Conservation (phyloP, 75 land plant genomes). For the Pinus taeda region DNA sequence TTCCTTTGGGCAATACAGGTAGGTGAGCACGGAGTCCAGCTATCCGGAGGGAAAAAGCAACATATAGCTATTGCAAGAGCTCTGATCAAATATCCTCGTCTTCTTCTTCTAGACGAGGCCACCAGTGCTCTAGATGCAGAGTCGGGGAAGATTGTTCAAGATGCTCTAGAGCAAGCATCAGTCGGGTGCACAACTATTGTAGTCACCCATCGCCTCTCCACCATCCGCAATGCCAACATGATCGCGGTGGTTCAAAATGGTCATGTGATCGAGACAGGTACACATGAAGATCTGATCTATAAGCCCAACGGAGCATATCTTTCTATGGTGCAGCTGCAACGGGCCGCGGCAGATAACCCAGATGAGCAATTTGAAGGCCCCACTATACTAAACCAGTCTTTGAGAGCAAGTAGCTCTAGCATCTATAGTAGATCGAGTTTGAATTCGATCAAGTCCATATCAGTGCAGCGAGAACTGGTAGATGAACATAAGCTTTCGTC, state of each 20-base stretch:
- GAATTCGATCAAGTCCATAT: neutral
- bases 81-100: slow-evolving; percentile 19
- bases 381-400: slow-evolving; percentile 17
- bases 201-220: slow-evolving; percentile 35
- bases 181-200: slow-evolving; percentile 34
- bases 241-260: slow-evolving; percentile 33
- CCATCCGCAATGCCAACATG: slow-evolving; percentile 24
- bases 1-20: too few species aligned
- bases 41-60: slow-evolving; percentile 39
- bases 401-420: neutral
- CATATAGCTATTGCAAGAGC: slow-evolving; percentile 34
- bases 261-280: slow-evolving; percentile 12
- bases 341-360: neutral
- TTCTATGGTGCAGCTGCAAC: slow-evolving; percentile 11
- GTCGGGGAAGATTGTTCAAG: slow-evolving; percentile 31
- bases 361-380: neutral
- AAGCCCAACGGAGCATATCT: slow-evolving; percentile 17
- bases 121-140: slow-evolving; percentile 36
- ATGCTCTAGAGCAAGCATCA: slow-evolving; percentile 19
- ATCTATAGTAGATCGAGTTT: slow-evolving; percentile 10
- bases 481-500: neutral
- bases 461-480: slow-evolving; percentile 1
- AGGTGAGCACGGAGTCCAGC: slow-evolving; percentile 29
- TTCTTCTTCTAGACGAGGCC: slow-evolving; percentile 32
- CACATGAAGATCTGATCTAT: slow-evolving; percentile 10